phyloP scores from a whole-genome alignment of 2,329 filamentous ascomycete genomes.

The Whalleya microplaca region DNA sequence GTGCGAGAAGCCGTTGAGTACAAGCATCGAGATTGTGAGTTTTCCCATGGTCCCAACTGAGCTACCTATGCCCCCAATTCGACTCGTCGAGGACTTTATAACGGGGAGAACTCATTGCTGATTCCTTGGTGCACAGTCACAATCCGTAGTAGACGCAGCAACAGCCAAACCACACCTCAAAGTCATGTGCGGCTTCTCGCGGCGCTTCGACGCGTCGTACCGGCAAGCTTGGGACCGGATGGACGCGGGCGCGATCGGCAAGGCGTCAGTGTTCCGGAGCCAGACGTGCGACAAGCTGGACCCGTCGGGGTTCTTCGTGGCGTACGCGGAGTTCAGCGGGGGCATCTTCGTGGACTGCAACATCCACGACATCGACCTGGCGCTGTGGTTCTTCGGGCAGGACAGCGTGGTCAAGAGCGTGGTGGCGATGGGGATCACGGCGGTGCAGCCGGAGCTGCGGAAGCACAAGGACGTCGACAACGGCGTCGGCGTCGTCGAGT shows the following conservation, averaged over 20 bases:
- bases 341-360: conserved; percentile 74
- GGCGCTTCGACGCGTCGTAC: conserved; percentile 69
- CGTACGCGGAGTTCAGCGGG: conserved; percentile 66
- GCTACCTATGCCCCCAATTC: conserved; percentile 1
- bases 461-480: conserved; percentile 66
- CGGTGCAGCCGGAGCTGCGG: conserved; percentile 60
- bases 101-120: too few relatives aligned
- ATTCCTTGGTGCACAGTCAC: conserved; percentile 46
- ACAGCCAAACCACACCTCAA: conserved; percentile 61
- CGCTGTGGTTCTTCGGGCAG: conserved; percentile 65
- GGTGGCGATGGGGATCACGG: conserved; percentile 59
- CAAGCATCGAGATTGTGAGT: conserved; percentile 60
- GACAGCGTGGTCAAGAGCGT: conserved; percentile 59
- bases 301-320: conserved; percentile 68
- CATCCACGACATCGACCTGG: conserved; percentile 71
- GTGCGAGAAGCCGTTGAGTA: conserved; percentile 64
- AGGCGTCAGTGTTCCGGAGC: conserved; percentile 62
- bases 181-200: conserved; percentile 69
- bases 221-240: conserved; percentile 60
- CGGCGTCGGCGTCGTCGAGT: conserved; percentile 67
- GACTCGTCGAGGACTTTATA: background rate
- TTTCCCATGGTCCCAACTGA: background rate
- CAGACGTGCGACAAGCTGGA: conserved; percentile 72
- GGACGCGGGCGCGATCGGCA: conserved; percentile 58
- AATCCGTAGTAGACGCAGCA: conserved; percentile 62